Evolutionary conservation across 2,329 filamentous ascomycete genomes (phyloP).

Genomic region (Colletotrichum viniferum): DNA sequence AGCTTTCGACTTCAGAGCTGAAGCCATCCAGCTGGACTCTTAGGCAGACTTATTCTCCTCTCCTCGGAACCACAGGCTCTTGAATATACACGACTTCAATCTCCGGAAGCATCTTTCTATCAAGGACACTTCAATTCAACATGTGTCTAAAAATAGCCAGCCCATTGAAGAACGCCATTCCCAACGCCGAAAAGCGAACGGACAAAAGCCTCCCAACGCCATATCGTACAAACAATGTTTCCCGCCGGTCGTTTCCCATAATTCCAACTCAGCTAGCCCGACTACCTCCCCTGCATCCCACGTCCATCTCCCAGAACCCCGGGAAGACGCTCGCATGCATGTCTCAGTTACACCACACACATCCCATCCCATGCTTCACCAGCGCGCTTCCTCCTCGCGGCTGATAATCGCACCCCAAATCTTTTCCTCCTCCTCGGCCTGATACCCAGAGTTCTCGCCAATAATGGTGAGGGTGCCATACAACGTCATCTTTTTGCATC

Average conservation of each 20-base stretch:
- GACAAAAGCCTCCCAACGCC: not conserved
- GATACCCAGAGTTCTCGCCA: conserved; percentile 47
- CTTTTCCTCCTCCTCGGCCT: conserved; percentile 45
- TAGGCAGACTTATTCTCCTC: not conserved
- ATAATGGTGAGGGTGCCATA: conserved; percentile 53
- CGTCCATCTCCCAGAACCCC: not conserved
- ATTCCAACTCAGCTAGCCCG: not conserved
- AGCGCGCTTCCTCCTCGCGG: conserved; percentile 44
- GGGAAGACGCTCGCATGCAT: not conserved
- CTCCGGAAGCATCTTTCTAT: not conserved
- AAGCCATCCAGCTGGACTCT: not conserved
- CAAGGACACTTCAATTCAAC: not conserved
- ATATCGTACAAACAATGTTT: not conserved
- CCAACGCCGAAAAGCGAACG: not conserved
- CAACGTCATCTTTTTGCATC: conserved; percentile 47
- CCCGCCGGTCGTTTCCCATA: not conserved
- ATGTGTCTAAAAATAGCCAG: not conserved
- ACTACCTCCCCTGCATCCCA: not conserved
- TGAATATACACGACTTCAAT: not conserved
- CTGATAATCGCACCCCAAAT: conserved; percentile 47
- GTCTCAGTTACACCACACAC: not conserved
- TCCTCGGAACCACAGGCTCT: not conserved
- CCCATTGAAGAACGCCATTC: not conserved
- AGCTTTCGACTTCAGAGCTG: not conserved
- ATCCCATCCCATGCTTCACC: conserved; percentile 29